These are phyloP conservation scores for Vitis rotundifolia DNA, from an alignment of 164 flowering plant genomes.

Conservation along the genomic window DNA sequence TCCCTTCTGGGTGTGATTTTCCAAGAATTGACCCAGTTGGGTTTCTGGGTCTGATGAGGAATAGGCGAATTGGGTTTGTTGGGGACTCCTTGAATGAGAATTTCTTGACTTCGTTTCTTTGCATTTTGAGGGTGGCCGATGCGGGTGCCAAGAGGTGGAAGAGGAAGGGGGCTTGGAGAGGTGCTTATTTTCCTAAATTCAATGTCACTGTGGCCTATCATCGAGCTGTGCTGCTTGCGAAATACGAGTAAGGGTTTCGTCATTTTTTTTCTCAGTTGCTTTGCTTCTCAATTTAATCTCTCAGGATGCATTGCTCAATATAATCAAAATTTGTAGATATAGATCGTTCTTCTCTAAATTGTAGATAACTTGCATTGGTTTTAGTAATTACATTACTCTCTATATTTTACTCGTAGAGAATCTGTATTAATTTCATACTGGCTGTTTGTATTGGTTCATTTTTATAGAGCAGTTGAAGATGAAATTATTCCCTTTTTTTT, in stretches of 20 bases:
- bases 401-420: no score
- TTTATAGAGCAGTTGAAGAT: no score
- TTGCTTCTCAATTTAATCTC: constrained; percentile 5
- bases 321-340: no score
- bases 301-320: no score
- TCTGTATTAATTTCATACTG: no score
- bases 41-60: constrained; percentile 68
- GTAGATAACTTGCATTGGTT: no score
- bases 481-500: no score
- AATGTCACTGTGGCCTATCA: constrained; percentile 96
- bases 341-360: no score
- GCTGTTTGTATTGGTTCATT: no score
- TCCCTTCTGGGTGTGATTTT: constrained; percentile 57
- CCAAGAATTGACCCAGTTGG: constrained; percentile 49
- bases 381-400: no score
- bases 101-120: constrained; percentile 73
- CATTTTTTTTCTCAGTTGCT: neutral
- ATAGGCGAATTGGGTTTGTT: constrained; percentile 76
- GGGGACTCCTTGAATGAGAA: constrained; percentile 97
- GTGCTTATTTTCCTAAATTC: constrained; percentile 81
- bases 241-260: constrained; percentile 63
- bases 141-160: constrained; percentile 82
- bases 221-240: constrained; percentile 88
- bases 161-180: constrained; percentile 95
- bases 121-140: constrained; percentile 70